Percentiles rank a stretch among this genome's conserved stretches.
These are phyloP conservation scores for Calocybe indica DNA, from an alignment of 768 basidiomycete genomes.

Conservation along the genomic window DNA sequence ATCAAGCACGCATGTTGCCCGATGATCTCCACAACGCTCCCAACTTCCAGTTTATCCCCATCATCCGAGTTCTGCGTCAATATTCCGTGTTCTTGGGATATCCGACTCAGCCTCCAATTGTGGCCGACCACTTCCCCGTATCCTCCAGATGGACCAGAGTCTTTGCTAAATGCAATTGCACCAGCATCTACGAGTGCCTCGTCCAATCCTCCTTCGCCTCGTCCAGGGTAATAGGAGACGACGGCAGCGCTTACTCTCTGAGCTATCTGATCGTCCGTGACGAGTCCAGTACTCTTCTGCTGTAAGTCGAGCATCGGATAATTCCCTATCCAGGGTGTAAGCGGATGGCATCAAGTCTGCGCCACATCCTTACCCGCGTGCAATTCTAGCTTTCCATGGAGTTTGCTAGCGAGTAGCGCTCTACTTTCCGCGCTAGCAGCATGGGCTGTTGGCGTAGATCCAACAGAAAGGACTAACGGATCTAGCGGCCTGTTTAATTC, in stretches of 20 bases:
- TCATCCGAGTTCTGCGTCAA: constrained; percentile 32
- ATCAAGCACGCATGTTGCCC: constrained; percentile 87
- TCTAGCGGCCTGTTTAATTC: constrained; percentile 34
- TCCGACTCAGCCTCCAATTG: constrained; percentile 57
- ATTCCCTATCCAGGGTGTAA: constrained; percentile 42
- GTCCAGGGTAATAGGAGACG: constrained; percentile 72
- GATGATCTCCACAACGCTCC: constrained; percentile 63
- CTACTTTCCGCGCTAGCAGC: constrained; percentile 54
- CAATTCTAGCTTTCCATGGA: constrained; percentile 65
- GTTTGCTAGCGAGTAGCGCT: constrained; percentile 33
- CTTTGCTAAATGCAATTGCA: constrained; percentile 83
- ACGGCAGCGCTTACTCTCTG: constrained; percentile 68
- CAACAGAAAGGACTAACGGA: constrained; percentile 71
- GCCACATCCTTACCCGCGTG: constrained; percentile 52
- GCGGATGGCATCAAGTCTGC: not conserved
- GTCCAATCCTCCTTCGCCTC: constrained; percentile 54
- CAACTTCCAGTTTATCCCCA: constrained; percentile 39
- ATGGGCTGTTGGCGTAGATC: constrained; percentile 86
- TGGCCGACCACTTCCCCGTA: constrained; percentile 69
- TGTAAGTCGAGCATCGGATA: constrained; percentile 84
- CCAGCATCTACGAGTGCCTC: constrained; percentile 82
- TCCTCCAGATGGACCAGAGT: constrained; percentile 65
- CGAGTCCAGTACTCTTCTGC: constrained; percentile 69
- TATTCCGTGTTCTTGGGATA: constrained; percentile 79
- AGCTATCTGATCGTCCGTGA: constrained; percentile 50